A percentile compares a stretch with the other conserved stretches of the same genome.
phyloP scores from a whole-genome alignment of 768 basidiomycete genomes.

The Suillus subluteus region DNA sequence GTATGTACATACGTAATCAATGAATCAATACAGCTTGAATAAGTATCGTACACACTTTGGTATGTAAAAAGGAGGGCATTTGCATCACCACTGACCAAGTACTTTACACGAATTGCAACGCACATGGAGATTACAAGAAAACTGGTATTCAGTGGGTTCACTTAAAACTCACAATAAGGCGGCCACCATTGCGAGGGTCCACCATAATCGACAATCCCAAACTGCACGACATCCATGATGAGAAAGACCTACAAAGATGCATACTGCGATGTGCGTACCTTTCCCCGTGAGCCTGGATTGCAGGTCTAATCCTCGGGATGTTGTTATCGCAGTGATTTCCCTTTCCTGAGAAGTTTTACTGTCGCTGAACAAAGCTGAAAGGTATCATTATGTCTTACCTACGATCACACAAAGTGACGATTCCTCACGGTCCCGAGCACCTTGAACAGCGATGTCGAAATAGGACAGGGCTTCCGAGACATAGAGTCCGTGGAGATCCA shows the following conservation, averaged over 20 bases:
- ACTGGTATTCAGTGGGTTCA: not conserved
- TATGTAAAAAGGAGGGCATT: too few species aligned
- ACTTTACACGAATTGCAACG: not conserved
- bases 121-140: not conserved
- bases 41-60: too few species aligned
- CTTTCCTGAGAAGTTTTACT: conserved; percentile 52
- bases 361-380: not conserved
- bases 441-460: conserved; percentile 67
- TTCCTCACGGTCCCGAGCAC: conserved; percentile 61
- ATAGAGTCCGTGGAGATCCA: conserved; percentile 86
- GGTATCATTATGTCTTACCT: conserved; percentile 47
- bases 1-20: too few species aligned
- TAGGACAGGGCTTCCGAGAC: conserved; percentile 82
- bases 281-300: conserved; percentile 75
- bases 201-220: conserved; percentile 63
- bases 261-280: conserved; percentile 43
- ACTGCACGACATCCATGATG: conserved; percentile 37
- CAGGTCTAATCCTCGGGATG: conserved; percentile 74
- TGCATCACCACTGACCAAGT: too few species aligned
- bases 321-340: conserved; percentile 75
- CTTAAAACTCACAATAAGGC: conserved; percentile 61
- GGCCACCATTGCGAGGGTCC: conserved; percentile 76
- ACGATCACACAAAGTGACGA: conserved; percentile 75
- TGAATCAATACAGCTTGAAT: too few species aligned
- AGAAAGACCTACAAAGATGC: not conserved